Evolutionary conservation across 371 early-diverging fungal genomes (phyloP).

Genomic region (Zopfochytrium polystomum): DNA sequence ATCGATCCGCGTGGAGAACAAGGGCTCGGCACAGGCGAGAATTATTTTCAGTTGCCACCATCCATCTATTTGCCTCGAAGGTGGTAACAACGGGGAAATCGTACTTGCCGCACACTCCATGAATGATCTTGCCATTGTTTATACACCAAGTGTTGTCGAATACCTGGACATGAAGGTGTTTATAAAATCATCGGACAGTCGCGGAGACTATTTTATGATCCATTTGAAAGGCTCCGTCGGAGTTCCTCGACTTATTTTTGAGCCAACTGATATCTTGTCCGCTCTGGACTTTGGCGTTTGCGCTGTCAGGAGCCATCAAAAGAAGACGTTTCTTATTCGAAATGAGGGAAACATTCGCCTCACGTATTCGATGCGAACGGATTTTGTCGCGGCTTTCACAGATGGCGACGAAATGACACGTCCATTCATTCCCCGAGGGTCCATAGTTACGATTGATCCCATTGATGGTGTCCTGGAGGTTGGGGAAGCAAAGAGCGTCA

Average conservation of each 20-base stretch:
- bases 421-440: not conserved
- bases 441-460: conserved; percentile 25
- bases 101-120: conserved; percentile 33
- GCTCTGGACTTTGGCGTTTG: conserved; percentile 54
- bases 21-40: conserved; percentile 50
- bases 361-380: conserved; percentile 33
- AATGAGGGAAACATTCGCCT: conserved; percentile 57
- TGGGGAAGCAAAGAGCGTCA: conserved; percentile 35
- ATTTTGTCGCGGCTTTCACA: conserved; percentile 7
- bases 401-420: not conserved
- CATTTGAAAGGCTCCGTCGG: conserved; percentile 51
- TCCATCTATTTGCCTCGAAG: conserved; percentile 40
- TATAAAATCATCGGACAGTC: conserved; percentile 47
- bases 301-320: conserved; percentile 33
- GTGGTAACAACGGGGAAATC: conserved; percentile 25
- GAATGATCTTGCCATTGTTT: conserved; percentile 41
- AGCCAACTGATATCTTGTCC: conserved; percentile 35
- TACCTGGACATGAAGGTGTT: conserved; percentile 47
- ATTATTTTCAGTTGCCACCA: conserved; percentile 50
- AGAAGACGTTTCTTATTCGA: conserved; percentile 42
- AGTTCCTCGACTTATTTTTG: conserved; percentile 45
- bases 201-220: conserved; percentile 54
- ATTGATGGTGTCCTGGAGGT: conserved; percentile 33
- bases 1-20: conserved; percentile 48
- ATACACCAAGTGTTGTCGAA: conserved; percentile 48